Evolutionary conservation across 108 stramenopile species (phyloP), one percentile per base, ranked within the genome.

Genomic region (Nitzschia sp.): DNA sequence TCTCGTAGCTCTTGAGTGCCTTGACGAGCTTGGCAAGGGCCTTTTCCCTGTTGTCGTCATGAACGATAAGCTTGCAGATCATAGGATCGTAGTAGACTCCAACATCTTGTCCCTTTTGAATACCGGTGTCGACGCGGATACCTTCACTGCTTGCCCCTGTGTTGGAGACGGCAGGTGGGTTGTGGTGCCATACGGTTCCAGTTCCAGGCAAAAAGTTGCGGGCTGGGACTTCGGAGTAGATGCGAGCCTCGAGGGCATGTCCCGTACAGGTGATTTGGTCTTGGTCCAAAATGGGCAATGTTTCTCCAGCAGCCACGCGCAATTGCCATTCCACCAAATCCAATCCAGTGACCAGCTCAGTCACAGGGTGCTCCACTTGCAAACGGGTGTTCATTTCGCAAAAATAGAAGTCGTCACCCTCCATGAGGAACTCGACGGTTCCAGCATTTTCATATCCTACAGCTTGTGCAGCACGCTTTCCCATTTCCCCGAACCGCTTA

Each of bases 341-440:
- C n/a, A 91, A 63, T 41, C 86, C 92, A 9, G 92, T 86, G 24
- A 98, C 90, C 63, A 81, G 69, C 78, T 99, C 98, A 0, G 97
- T 98, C 12, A 99, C 86, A 29, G 97, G 97, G 83, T 99, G 98
- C 68, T 99, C 98, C 38, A 96, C 97, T 64, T 73, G 72, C 22
- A 96, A 80, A 19, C 97, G 76, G 7, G 93, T 94, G 70, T 88
- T 98, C 98, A 99, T 99, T 87, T 99, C 98, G 17, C 97, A 81
- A 80, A 99, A 99, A 67, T 96, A 99, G 68, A 98, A 98, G 69
- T 95, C 89, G 58, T 91, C 71, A 22, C 83, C 69, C 44, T 92
- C 75, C 63, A 94, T 83, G 48, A 99, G 77, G 69, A 99, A 94
- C 73, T 99, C 98, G 38, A 99, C 96, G 7, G 98, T 99, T 44